Conservation (phyloP, 139 green algal species). For the Zygnema circumcarinatum region DNA sequence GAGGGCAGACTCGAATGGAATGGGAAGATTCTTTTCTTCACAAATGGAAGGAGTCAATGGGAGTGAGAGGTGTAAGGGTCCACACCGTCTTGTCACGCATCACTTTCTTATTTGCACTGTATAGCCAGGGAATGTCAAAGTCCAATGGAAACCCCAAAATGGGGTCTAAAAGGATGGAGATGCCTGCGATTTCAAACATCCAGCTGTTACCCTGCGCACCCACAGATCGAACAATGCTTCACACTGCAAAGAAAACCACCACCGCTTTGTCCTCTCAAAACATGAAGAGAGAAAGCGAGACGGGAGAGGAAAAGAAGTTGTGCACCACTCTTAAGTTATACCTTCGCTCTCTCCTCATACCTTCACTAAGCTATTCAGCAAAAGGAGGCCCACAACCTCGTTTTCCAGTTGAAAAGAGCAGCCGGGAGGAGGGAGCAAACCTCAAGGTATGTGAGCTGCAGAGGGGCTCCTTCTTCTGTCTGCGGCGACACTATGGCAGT, state of each 20-base stretch:
- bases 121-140: conserved; percentile 54
- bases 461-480: not conserved
- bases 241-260: not conserved
- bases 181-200: conserved; percentile 49
- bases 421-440: conserved; percentile 7
- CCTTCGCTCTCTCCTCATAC: not conserved
- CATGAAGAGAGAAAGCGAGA: not conserved
- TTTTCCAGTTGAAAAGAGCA: not conserved
- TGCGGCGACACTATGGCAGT: not conserved
- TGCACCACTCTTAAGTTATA: not conserved
- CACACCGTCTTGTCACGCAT: conserved; percentile 19
- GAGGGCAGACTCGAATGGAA: no score
- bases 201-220: conserved; percentile 50
- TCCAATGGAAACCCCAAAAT: conserved; percentile 41
- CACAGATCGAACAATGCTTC: not conserved
- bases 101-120: conserved; percentile 33
- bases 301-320: not conserved
- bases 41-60: no score
- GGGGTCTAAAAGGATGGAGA: conserved; percentile 51
- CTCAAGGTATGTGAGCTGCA: conserved; percentile 17
- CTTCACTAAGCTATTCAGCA: no score
- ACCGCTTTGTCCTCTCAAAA: not conserved
- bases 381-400: no score
- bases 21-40: no score
- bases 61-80: conserved; percentile 21